A percentile compares a stretch with the other conserved stretches of the same genome.
Conservation (phyloP, 345 rosid species). For the Boechera stricta region DNA sequence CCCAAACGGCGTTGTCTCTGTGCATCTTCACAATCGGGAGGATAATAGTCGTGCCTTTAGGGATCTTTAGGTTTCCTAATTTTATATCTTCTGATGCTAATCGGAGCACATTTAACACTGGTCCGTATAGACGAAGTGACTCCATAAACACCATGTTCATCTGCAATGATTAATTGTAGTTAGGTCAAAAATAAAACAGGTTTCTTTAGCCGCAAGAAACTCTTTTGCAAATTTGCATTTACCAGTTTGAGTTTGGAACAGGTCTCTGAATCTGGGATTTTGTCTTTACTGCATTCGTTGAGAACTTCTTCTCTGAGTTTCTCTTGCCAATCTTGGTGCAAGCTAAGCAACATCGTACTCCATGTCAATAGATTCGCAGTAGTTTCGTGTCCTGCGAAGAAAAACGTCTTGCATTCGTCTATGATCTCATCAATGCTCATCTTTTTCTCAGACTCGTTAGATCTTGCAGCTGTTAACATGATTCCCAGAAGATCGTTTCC, state of each 20-base stretch:
- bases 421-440: constrained; percentile 53
- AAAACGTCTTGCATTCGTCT: constrained; percentile 71
- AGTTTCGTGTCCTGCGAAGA: constrained; percentile 57
- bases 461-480: constrained; percentile 43
- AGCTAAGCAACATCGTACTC: constrained; percentile 58
- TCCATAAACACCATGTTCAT: constrained; percentile 68
- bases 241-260: constrained; percentile 51
- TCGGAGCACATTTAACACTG: constrained; percentile 45
- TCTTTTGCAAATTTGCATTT: not conserved
- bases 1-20: constrained; percentile 57
- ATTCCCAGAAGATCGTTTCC: constrained; percentile 58
- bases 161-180: constrained; percentile 33
- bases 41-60: constrained; percentile 46
- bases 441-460: constrained; percentile 26
- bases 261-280: constrained; percentile 50
- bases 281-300: constrained; percentile 48
- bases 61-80: constrained; percentile 55
- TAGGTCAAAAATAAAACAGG: not conserved
- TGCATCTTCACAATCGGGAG: constrained; percentile 50
- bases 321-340: constrained; percentile 62
- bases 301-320: constrained; percentile 60
- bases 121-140: constrained; percentile 63
- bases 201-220: constrained; percentile 29
- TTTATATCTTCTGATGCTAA: constrained; percentile 51
- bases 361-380: constrained; percentile 59